Conservation (phyloP, 371 early-diverging fungal species). For the Rhizopus delemar region DNA sequence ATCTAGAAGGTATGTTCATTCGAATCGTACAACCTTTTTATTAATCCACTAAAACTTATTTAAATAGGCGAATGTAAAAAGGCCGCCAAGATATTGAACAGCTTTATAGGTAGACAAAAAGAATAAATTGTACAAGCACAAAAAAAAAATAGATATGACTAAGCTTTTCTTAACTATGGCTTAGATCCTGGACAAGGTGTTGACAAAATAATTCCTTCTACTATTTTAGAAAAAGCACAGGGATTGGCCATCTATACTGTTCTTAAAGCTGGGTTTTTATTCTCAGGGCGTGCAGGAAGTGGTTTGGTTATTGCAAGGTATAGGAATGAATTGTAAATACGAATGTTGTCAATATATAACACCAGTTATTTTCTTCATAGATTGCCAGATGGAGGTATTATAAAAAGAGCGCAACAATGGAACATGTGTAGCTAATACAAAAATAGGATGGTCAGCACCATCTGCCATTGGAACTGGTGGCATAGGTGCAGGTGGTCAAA, state of each 20-base stretch:
- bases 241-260: slow-evolving; percentile 93
- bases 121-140: neutral
- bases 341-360: neutral
- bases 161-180: neutral
- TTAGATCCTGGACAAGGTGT: slow-evolving; percentile 66
- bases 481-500: slow-evolving; percentile 92
- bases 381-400: slow-evolving; percentile 47
- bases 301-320: slow-evolving; percentile 89
- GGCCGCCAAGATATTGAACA: slow-evolving; percentile 75
- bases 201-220: slow-evolving; percentile 76
- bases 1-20: slow-evolving; percentile 47
- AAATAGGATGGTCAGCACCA: slow-evolving; percentile 76
- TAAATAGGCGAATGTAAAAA: slow-evolving; percentile 70
- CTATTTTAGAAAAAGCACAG: slow-evolving; percentile 76
- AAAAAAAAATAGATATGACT: neutral
- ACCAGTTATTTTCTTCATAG: slow-evolving; percentile 15
- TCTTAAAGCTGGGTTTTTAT: slow-evolving; percentile 90
- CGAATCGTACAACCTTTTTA: neutral
- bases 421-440: slow-evolving; percentile 17
- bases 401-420: neutral
- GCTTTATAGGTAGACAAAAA: slow-evolving; percentile 63
- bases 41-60: neutral
- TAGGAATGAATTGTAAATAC: neutral
- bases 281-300: slow-evolving; percentile 87
- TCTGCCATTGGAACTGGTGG: slow-evolving; percentile 78